Base-by-base conservation (phyloP, 179 eudicot species). In the Pouteria campechiana region DNA sequence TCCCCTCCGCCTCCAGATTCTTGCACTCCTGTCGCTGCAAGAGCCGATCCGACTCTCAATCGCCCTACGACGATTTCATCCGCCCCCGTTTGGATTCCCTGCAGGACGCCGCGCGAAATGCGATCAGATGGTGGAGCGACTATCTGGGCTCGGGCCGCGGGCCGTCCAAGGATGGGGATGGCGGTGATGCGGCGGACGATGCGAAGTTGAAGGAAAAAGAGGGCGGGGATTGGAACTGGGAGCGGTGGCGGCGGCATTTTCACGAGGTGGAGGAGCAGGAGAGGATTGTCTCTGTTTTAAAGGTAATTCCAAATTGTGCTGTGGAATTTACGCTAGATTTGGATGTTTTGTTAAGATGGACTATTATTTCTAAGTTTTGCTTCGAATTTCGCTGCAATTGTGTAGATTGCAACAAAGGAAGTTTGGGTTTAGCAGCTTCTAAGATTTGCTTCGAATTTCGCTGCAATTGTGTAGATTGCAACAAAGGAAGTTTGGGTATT, bases 201-300 rank as follows among this genome's bases (percentile, higher is more conserved):
- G n/a, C n/a, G n/a, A n/a, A n/a, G n/a, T n/a, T n/a, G 44, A 52
- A 25, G 29, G 44, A 37, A 4, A 63, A 43, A 18, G 78, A 55
- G 4, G 71, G 50, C 37, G 73, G 46, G 22, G 78, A 69, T 13
- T 86, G 99, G 99, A 71, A 74, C 63, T 87, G 96, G 96, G 87
- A 71, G 30, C 55, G 79, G 21, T 87, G 99, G 99, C 41, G 54
- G 50, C 68, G 52, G 64, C 87, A 86, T 74, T 86, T 90, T 13
- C 28, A 8, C 1, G 93, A 85, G 53, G 74, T 90, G 19, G 98
- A 86, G 61, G 87, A 86, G 10, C 90, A 90, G 52, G 90, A 81
- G 49, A 79, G 67, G 3, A 30, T 72, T 18, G 65, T 86, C 31
- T 65, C 75, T n/a, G 25, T 78, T 41, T 65, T 89, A 21, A 70